A percentile compares a stretch with the other conserved stretches of the same genome.
Evolutionary conservation across 192 early-diverging fungal species (phyloP).

Genomic region (Coemansia reversa): DNA sequence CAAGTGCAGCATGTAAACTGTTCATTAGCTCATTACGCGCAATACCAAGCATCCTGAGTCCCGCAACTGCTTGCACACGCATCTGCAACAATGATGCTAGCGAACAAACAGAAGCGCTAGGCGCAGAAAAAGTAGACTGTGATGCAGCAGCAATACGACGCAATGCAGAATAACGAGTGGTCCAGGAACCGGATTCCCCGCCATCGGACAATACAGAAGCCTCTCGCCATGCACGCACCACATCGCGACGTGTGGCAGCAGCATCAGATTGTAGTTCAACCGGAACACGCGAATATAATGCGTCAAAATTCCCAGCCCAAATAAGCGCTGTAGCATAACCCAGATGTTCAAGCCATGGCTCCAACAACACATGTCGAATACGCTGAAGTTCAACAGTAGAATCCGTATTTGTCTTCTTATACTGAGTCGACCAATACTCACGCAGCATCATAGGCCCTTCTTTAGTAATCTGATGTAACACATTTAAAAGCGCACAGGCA

Average conservation of each 20-base stretch:
- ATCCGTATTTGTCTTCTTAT: not conserved
- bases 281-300: constrained; percentile 30
- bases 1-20: constrained; percentile 10
- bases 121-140: not conserved
- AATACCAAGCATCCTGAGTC: constrained; percentile 15
- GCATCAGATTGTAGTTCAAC: constrained; percentile 8
- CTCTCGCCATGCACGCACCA: constrained; percentile 32
- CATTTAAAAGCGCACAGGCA: constrained; percentile 12
- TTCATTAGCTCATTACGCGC: not conserved
- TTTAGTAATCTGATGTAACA: not conserved
- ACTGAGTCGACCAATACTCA: constrained; percentile 24
- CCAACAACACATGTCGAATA: constrained; percentile 11
- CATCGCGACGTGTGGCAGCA: constrained; percentile 30
- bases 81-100: constrained; percentile 19
- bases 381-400: constrained; percentile 15
- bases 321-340: constrained; percentile 13
- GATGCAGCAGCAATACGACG: constrained; percentile 21
- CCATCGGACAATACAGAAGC: not conserved
- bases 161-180: constrained; percentile 26
- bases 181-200: not conserved
- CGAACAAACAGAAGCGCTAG: constrained; percentile 16
- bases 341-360: constrained; percentile 30
- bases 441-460: constrained; percentile 15
- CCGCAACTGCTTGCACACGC: constrained; percentile 40
- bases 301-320: constrained; percentile 30